Conservation (phyloP, 2,329 filamentous ascomycete genomes). For the Boeremia lycopersici region DNA sequence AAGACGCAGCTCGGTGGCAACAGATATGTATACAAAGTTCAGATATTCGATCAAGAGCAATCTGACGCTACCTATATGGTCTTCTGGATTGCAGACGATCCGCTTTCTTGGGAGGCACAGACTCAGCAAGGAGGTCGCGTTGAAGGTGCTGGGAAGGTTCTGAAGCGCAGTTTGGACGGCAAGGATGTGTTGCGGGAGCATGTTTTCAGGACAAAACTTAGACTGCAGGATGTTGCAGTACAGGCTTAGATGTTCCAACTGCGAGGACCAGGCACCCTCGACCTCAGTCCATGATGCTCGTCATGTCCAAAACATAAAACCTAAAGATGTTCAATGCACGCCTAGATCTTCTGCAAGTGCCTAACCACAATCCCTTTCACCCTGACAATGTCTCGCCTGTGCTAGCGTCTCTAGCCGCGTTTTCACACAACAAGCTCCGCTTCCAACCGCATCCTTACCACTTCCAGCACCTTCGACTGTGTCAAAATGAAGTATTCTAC, state of each 20-base stretch:
- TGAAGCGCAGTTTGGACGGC: background rate
- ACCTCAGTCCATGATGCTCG: background rate
- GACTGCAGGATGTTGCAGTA: background rate
- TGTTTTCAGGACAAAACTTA: background rate
- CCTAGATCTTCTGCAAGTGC: background rate
- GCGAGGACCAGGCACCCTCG: too few species aligned
- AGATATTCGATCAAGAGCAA: background rate
- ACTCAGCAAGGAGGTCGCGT: background rate
- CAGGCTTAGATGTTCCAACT: too few species aligned
- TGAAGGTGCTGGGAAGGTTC: background rate
- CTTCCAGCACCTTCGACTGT: background rate
- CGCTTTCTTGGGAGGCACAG: background rate
- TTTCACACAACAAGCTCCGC: background rate
- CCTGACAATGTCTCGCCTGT: background rate
- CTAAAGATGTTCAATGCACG: background rate
- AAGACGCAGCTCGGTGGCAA: constrained; percentile 14
- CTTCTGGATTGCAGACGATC: background rate
- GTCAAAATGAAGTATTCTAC: background rate
- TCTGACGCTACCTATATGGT: background rate
- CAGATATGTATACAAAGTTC: constrained; percentile 3
- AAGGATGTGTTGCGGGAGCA: background rate
- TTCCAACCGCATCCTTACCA: background rate
- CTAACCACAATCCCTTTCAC: background rate
- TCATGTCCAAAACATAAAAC: too few species aligned
- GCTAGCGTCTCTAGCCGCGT: background rate